Evolutionary conservation across 805 yeast species (phyloP), one percentile per base, ranked within the genome.

Genomic region (Candida adriatica): DNA sequence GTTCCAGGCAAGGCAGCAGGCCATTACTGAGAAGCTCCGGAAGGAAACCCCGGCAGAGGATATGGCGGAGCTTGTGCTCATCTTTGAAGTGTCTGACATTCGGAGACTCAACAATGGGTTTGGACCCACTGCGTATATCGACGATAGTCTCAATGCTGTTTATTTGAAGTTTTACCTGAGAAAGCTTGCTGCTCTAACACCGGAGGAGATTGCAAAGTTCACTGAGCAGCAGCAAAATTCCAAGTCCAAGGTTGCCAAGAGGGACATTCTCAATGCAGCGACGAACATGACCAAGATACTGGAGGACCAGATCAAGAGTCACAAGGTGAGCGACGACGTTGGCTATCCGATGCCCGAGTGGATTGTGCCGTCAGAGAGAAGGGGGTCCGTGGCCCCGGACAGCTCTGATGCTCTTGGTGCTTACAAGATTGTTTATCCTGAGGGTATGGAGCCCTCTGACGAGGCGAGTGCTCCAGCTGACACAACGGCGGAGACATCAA

Each of bases 91-190:
- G 8, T 62, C 68, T 11, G 88, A 79, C 30, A 64, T 82, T 45
- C 66, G 84, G 40, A 70, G 79, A 37, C 66, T 80, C 57, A 84
- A 86, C 38, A 82, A 79, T 50, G 94, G 94, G 0, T 79, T 78
- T 52, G 90, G 87, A 0, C 75, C 92, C 3, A 81, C 92, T 0
- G 74, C 85, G 0, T 54, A 70, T 22, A 70, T 82, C 33, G 95
- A 84, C 53, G 92, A 84, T 40, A 70, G 84, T 0, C 73, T 73
- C 38, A 75, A 77, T 21, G 68, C 79, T 6, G 50, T 80, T 0
- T 85, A 66, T 45, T 55, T 84, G 47, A 62, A 61, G 33, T 49
- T 80, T 7, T 79, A 61, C 32, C 29, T 37, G 18, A 24, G 36
- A 8, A 30, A 38, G 20, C 14, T 36, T 6, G 24, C 31, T 11